Evolutionary conservation across 2,329 filamentous ascomycete genomes (phyloP), one percentile per base, ranked within the genome.

Genomic region (Cladosporium colombiae): DNA sequence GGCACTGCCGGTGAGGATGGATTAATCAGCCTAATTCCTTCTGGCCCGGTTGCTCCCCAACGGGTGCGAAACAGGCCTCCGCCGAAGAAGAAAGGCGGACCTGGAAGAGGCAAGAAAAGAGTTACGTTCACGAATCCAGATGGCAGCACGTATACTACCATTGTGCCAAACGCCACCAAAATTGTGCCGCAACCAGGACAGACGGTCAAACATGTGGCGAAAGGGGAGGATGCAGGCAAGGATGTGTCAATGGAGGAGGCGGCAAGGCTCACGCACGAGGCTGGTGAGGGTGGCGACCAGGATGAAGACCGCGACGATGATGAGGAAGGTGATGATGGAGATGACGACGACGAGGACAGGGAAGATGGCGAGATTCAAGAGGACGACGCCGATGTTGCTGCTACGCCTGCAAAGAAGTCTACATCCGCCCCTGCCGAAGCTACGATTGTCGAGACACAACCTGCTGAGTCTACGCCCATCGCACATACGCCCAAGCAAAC

Each of bases 81-180:
- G 77, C 89, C 91, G 77, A 96, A 94, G 82, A 83, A 86, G 67
- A 82, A 80, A 57, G 93, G 91, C 77, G 90, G 91, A 0, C 88
- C 91, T 40, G 92, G 92, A 8, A 87, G 92, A 68, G 91, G 91
- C 68, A 94, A 90, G 83, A 91, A 89, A 78, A 92, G 89, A 76
- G 85, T 88, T 50, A 84, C 84, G 68, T 87, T 88, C 81, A 77
- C 74, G 21, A 76, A 76, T 71, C 81, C 63, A 72, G 82, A 77
- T 27, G 78, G 79, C 35, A 75, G 76, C 33, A 77, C 76, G 25
- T 82, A 80, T 33, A 77, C 77, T 27, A 73, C 78, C 0, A 71
- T 78, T 2, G 75, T 77, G 44, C 73, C 75, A 23, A 76, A 77
- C 52, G 73, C 75, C 8, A 76, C 74, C 14, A 77, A 75, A 74